phyloP scores from a whole-genome alignment of 2,329 filamentous ascomycete species.

The Leptodontidium sp. region DNA sequence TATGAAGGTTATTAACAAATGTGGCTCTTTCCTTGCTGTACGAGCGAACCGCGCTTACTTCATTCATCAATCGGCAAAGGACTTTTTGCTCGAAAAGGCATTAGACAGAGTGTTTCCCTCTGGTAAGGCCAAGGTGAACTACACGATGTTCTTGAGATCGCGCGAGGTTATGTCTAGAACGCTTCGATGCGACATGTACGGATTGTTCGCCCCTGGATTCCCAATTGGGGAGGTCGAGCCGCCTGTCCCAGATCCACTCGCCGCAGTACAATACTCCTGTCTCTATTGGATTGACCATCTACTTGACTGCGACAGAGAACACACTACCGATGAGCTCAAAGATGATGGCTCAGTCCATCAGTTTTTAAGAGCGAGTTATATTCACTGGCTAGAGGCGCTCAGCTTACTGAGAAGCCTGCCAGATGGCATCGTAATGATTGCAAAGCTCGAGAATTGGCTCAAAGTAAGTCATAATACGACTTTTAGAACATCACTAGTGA shows the following conservation, averaged over 20 bases:
- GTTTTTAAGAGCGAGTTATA: conserved; percentile 17
- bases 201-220: conserved; percentile 17
- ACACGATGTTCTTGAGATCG: conserved; percentile 25
- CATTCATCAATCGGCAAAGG: too few relatives aligned
- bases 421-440: conserved; percentile 21
- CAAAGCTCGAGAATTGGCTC: conserved; percentile 23
- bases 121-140: conserved; percentile 31
- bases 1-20: too few relatives aligned
- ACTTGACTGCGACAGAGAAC: too few relatives aligned
- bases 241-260: background rate
- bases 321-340: too few relatives aligned
- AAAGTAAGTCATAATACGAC: conserved; percentile 19
- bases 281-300: too few relatives aligned
- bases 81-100: conserved; percentile 18
- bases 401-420: conserved; percentile 24
- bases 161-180: conserved; percentile 19
- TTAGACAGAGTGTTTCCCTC: conserved; percentile 45
- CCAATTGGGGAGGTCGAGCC: conserved; percentile 22
- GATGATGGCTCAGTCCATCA: conserved; percentile 4
- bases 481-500: background rate
- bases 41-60: too few relatives aligned
- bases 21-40: too few relatives aligned
- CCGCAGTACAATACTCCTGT: too few relatives aligned
- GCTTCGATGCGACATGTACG: conserved; percentile 13
- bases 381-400: background rate